Base-by-base conservation (phyloP, 2,329 filamentous ascomycete species). In the Nemania sp. region DNA sequence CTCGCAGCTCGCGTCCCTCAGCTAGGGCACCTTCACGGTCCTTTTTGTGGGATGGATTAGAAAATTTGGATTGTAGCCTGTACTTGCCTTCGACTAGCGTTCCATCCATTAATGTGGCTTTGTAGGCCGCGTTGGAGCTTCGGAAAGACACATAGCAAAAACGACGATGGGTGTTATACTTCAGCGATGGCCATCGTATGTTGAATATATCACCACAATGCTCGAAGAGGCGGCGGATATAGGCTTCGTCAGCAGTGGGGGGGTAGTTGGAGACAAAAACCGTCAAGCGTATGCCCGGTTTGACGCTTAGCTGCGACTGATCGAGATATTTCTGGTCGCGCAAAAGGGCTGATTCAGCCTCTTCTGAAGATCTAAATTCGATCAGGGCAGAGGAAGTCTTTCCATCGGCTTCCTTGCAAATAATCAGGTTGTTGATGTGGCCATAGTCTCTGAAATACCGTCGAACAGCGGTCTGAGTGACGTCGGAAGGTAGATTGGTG, bases 141-240 rank as follows among this genome's bases (percentile, higher is more conserved):
- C 89, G 86, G 78, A 98, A 98, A n/a, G 97, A 93, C 6, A 98
- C 86, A 79, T 99, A 99, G 82, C 94, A 98, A 82, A 99, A 99
- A 26, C 96, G 91, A 35, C 96, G 92, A 73, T 93, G 90, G 1
- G 91, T 90, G 75, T 98, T 95, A 79, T 87, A 94, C 78, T 97
- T 97, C 59, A 99, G 87, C 64, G 93, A 97, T 1, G 96, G 96
- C 81, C 96, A 96, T 24, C 96, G 91, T 60, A 98, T 87, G 75
- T 91, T 93, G 63, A 97, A 85, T 63, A 99, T 90, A 51, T 95
- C 89, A 51, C 96, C 96, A 75, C 90, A 95, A 66, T 88, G 84
- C 68, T 86, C 85, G 80, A 95, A 95, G 2, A 95, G 80, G 41
- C 87, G 79, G 47, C 88, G 87, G 24, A 96, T 86, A 74, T 88